Conservation (phyloP, 768 basidiomycete species). For the Fibroporia radiculosa region DNA sequence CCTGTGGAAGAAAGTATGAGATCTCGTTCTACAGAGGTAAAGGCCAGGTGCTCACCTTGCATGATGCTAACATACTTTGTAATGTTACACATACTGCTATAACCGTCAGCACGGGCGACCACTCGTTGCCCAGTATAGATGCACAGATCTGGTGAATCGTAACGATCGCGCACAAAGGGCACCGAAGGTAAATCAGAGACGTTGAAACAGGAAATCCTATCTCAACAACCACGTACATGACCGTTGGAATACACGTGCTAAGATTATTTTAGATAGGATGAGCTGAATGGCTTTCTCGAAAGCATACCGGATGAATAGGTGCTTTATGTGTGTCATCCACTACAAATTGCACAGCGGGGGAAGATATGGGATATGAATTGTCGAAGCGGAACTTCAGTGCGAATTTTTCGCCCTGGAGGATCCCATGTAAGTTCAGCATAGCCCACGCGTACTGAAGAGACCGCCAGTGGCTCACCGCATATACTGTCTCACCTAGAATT, state of each 20-base stretch:
- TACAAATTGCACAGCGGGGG: slow-evolving; percentile 83
- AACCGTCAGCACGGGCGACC: slow-evolving; percentile 85
- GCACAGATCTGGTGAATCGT: slow-evolving; percentile 67
- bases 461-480: slow-evolving; percentile 62
- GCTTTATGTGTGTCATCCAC: slow-evolving; percentile 54
- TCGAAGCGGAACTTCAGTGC: slow-evolving; percentile 81
- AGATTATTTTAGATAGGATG: neutral
- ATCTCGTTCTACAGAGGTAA: neutral
- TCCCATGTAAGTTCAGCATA: neutral
- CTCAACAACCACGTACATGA: slow-evolving; percentile 39
- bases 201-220: slow-evolving; percentile 5
- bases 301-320: slow-evolving; percentile 74
- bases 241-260: slow-evolving; percentile 87
- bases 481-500: slow-evolving; percentile 78
- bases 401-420: slow-evolving; percentile 62
- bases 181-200: neutral
- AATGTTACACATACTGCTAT: slow-evolving; percentile 76
- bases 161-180: neutral
- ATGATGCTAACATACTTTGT: slow-evolving; percentile 89
- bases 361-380: slow-evolving; percentile 74
- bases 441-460: neutral
- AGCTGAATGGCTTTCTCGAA: neutral
- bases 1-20: slow-evolving; percentile 21
- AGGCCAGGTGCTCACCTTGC: slow-evolving; percentile 53
- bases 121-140: slow-evolving; percentile 82